Conservation (phyloP, 2,329 filamentous ascomycete genomes). For the Onygena corvina region DNA sequence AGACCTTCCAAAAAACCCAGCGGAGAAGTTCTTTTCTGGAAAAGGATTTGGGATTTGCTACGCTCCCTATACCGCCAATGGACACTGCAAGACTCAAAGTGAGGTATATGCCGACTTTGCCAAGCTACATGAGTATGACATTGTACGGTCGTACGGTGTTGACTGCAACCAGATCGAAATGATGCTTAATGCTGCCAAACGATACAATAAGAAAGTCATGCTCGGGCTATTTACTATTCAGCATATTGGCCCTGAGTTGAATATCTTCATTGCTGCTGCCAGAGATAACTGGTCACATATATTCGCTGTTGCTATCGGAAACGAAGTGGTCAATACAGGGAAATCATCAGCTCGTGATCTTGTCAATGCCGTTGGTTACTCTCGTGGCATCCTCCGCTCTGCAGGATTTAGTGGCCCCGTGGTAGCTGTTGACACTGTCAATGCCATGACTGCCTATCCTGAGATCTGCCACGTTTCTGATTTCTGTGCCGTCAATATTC, state of each 20-base stretch:
- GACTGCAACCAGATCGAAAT: conserved; percentile 62
- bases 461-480: conserved; percentile 61
- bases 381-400: conserved; percentile 45
- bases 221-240: conserved; percentile 59
- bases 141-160: conserved; percentile 66
- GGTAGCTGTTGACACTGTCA: conserved; percentile 69
- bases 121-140: conserved; percentile 45
- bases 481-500: conserved; percentile 68
- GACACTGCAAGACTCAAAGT: conserved; percentile 53
- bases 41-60: conserved; percentile 43
- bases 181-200: conserved; percentile 50
- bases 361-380: conserved; percentile 41
- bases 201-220: conserved; percentile 58
- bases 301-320: conserved; percentile 64
- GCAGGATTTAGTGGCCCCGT: conserved; percentile 61
- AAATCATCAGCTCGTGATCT: conserved; percentile 37
- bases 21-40: neutral
- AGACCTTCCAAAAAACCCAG: neutral
- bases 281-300: conserved; percentile 55
- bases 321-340: conserved; percentile 63
- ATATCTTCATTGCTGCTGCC: conserved; percentile 48
- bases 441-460: conserved; percentile 53
- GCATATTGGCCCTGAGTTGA: conserved; percentile 45
- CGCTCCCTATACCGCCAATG: conserved; percentile 45
- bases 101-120: conserved; percentile 56